Evolutionary conservation across 108 stramenopile species (phyloP), one percentile per base, ranked within the genome.

Genomic region (Schizochytrium sp.): DNA sequence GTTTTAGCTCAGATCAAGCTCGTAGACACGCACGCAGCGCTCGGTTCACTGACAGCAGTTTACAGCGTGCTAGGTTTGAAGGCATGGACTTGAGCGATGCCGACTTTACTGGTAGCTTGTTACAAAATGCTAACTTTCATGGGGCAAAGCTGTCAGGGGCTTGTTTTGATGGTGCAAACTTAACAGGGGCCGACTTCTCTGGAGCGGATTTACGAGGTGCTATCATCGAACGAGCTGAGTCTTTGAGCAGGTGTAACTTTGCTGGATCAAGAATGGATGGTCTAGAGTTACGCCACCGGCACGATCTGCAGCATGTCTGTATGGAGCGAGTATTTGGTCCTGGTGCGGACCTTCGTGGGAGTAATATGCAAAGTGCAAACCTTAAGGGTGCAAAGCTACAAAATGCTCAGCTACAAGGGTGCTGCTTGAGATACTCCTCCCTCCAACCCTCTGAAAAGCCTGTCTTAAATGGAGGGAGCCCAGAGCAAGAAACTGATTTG

Each of bases 371-470:
- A 44, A 38, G 64, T 7, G 64, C 64, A 38, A 69, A 69, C 28
- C 64, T 69, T 44, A 69, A 69, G 64, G 64, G 64, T 44, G 64
- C 64, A 0, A 10, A 13, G 64, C 64, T 69, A 44, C 64, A 69
- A 7, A 38, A 69, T 44, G 64, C 64, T 38, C 64, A 69, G 12
- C 64, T 69, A 44, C 64, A 69, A 44, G 64, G 64, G 19, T 69
- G 64, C 64, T 69, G 64, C 64, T 69, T 69, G 64, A 38, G 64
- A 44, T 69, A 69, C 28, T 69, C 64, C 10, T 69, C 64, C 19
- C 28, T 69, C 42, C 64, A 69, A 44, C 64, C 64, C 28, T 69
- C 64, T 0, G 64, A 69, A 38, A 44, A 44, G 42, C 64, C 40
- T 38, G 42, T 38, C 28, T 44, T 69, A 38, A 69, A 69, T 15